These are phyloP conservation scores for Talaromyces pinophilus DNA, from an alignment of 2,329 filamentous ascomycete species.

Conservation along the genomic window DNA sequence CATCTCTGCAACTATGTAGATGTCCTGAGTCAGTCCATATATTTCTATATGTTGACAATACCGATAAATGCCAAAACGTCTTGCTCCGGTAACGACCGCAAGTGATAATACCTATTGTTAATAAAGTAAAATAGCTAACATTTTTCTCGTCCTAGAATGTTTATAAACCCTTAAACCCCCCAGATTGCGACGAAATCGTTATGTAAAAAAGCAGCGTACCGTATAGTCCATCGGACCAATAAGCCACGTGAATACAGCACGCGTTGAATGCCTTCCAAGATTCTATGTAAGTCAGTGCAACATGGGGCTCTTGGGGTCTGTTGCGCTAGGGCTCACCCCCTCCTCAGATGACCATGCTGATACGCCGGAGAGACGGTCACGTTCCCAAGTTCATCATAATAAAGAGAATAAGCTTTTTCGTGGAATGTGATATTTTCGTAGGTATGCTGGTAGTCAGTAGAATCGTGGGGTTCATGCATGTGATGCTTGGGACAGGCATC, in stretches of 20 bases:
- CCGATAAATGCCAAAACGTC: not conserved
- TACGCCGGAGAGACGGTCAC: not conserved
- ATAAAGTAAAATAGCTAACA: not conserved
- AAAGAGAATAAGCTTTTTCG: not conserved
- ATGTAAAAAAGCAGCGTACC: not conserved
- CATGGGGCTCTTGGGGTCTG: not conserved
- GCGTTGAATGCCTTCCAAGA: not conserved
- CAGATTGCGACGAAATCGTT: not conserved
- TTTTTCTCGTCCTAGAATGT: not conserved
- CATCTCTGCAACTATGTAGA: not conserved
- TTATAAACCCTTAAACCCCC: no score
- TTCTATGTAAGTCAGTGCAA: not conserved
- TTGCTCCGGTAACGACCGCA: not conserved
- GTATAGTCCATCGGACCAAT: constrained; percentile 1
- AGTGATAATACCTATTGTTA: not conserved
- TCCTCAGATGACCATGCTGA: not conserved
- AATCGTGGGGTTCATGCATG: not conserved
- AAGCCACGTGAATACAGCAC: constrained; percentile 2
- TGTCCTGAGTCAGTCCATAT: not conserved
- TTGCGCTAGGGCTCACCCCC: not conserved
- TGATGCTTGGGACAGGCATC: not conserved
- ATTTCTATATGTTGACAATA: not conserved
- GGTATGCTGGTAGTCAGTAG: not conserved
- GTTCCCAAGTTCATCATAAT: not conserved
- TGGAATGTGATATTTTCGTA: not conserved